Evolutionary conservation across 1,284 basidiomycete genomes (phyloP).

Genomic region (Trichosporon asahii): DNA sequence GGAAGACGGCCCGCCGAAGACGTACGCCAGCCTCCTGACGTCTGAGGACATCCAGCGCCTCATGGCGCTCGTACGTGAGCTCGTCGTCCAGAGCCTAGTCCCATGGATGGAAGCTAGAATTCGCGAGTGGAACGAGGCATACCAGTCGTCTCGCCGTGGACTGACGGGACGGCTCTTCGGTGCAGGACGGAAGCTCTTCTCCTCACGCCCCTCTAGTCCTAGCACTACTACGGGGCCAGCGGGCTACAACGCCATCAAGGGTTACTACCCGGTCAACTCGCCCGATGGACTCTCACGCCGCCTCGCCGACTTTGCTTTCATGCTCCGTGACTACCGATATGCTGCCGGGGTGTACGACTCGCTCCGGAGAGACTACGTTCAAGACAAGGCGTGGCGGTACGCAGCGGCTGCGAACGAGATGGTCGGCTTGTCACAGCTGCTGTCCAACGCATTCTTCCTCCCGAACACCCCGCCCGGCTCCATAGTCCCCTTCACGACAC

Average conservation of each 20-base stretch:
- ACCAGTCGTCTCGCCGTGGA: conserved; percentile 74
- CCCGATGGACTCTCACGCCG: conserved; percentile 57
- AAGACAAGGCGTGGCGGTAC: conserved; percentile 51
- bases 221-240: conserved; percentile 24
- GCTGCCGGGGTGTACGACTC: conserved; percentile 83
- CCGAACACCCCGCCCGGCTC: conserved; percentile 37
- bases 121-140: conserved; percentile 90
- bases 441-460: conserved; percentile 43
- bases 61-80: conserved; percentile 79
- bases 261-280: conserved; percentile 52
- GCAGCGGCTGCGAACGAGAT: conserved; percentile 53
- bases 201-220: conserved; percentile 46
- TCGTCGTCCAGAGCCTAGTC: conserved; percentile 82
- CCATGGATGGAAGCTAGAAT: conserved; percentile 97
- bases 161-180: conserved; percentile 89
- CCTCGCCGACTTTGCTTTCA: conserved; percentile 93
- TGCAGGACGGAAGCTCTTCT: conserved; percentile 56
- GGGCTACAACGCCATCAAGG: conserved; percentile 46
- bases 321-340: conserved; percentile 83
- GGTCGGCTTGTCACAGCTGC: conserved; percentile 49
- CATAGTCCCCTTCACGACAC: conserved; percentile 35
- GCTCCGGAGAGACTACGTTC: conserved; percentile 64
- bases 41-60: conserved; percentile 76
- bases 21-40: conserved; percentile 55
- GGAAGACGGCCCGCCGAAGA: conserved; percentile 18